Evolutionary conservation across 139 green algal genomes (phyloP).

Genomic region (Picochlorum costavermella): DNA sequence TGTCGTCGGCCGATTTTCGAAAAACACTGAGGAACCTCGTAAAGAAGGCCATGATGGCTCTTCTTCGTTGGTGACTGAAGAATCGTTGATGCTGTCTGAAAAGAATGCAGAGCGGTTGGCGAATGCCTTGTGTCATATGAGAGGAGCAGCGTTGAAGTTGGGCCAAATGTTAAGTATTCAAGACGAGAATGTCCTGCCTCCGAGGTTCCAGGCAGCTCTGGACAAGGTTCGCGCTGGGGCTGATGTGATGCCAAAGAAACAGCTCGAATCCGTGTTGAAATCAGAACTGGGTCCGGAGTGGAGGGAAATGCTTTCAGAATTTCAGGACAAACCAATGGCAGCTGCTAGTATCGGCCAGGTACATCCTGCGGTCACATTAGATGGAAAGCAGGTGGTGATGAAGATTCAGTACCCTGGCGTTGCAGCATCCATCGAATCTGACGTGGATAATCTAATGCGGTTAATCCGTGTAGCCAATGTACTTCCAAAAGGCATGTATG

Average conservation of each 20-base stretch:
- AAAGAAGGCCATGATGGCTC: neutral
- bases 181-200: constrained; percentile 82
- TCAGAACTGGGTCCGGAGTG: constrained; percentile 69
- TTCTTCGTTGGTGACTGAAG: constrained; percentile 51
- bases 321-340: constrained; percentile 73
- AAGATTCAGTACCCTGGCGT: constrained; percentile 95
- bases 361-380: constrained; percentile 55
- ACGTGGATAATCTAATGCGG: constrained; percentile 92
- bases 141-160: constrained; percentile 89
- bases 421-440: constrained; percentile 71
- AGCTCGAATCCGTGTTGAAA: constrained; percentile 74
- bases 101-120: constrained; percentile 85
- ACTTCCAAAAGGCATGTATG: constrained; percentile 77
- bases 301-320: constrained; percentile 48
- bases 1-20: constrained; percentile 26
- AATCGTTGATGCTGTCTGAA: constrained; percentile 51
- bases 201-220: constrained; percentile 67
- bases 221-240: constrained; percentile 77
- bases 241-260: constrained; percentile 84
- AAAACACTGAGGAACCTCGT: neutral
- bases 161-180: constrained; percentile 97
- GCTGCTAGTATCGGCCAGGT: constrained; percentile 88
- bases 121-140: constrained; percentile 82
- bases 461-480: constrained; percentile 75
- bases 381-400: constrained; percentile 67